Percentiles rank a stretch among this genome's conserved stretches.
These are phyloP conservation scores for Candida suzukii DNA, from an alignment of 805 yeast genomes.

Conservation along the genomic window DNA sequence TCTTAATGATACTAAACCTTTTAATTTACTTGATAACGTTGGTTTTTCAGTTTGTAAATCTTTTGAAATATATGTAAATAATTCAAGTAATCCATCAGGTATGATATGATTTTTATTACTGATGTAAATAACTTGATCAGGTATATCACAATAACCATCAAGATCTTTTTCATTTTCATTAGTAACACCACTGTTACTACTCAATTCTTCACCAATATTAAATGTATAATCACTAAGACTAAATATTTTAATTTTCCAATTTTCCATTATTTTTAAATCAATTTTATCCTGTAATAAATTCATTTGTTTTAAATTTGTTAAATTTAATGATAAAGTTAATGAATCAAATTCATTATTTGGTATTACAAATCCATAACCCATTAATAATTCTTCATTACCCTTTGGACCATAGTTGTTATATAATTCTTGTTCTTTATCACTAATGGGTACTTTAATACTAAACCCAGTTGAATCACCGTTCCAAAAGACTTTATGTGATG, in stretches of 20 bases:
- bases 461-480: slow-evolving; percentile 10
- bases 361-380: slow-evolving; percentile 76
- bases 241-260: slow-evolving; percentile 20
- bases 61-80: slow-evolving; percentile 49
- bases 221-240: slow-evolving; percentile 19
- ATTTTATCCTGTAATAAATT: neutral
- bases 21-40: slow-evolving; percentile 48
- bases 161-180: neutral
- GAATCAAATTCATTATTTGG: slow-evolving; percentile 51
- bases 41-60: slow-evolving; percentile 25
- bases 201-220: neutral
- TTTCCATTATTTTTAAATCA: neutral
- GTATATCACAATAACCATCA: neutral
- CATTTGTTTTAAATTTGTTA: slow-evolving; percentile 22
- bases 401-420: slow-evolving; percentile 85
- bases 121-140: slow-evolving; percentile 13
- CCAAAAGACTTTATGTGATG: slow-evolving; percentile 63
- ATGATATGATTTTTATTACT: slow-evolving; percentile 23
- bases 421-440: slow-evolving; percentile 37
- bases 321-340: slow-evolving; percentile 52
- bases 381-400: slow-evolving; percentile 73
- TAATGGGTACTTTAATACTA: slow-evolving; percentile 2
- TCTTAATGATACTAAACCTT: slow-evolving; percentile 52
- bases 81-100: slow-evolving; percentile 39
- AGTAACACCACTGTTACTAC: neutral